Evolutionary conservation across 495 filamentous ascomycete species (phyloP), one percentile per base, ranked within the genome.

Genomic region (Penicillium odoratum): DNA sequence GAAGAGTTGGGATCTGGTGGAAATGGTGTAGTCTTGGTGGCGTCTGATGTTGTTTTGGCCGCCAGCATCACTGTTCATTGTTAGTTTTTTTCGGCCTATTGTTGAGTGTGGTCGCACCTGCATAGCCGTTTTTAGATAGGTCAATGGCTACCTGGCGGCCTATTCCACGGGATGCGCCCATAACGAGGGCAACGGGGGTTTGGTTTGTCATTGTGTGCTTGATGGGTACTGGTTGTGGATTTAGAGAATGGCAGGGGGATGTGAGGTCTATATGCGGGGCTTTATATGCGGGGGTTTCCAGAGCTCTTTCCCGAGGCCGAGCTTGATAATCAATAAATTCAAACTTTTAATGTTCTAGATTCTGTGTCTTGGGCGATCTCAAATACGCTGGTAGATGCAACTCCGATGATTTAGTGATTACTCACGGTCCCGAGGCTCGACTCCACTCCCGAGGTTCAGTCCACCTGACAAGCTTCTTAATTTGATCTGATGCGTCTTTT

Each of bases 1-100:
- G 73, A 68, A 18, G 89, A 92, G 70, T 94, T 93, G n/a, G 91
- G 91, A 64, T 93, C 80, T 0, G 91, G 91, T 3, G 90, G 88
- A 67, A 93, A 93, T 4, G 87, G 84, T 5, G 61, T 64, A 33
- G 74, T 70, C 52, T 68, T 76, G 57, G 66, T 66, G 21, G 87
- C 82, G 64, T 87, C 80, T 51, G 87, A 92, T 9, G 81, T 87
- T 46, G 86, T 87, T 69, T 93, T 94, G n/a, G 90, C 89, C 18
- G 88, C 83, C 10, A 93, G 82, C 60, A 93, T 85, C 51, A 94
- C 91, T 95, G 47, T 40, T 36, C 16, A 26, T 29, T 47, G 3
- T 65, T 53, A 33, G 55, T 58, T 51, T 45, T 38, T 21, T 42
- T 40, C 5, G 16, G 16, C 25, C 53, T 28, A 21, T 45, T 26